Percentiles rank a stretch among this genome's conserved stretches.
These are phyloP conservation scores for Candida alai DNA, from an alignment of 805 yeast species.

Conservation along the genomic window DNA sequence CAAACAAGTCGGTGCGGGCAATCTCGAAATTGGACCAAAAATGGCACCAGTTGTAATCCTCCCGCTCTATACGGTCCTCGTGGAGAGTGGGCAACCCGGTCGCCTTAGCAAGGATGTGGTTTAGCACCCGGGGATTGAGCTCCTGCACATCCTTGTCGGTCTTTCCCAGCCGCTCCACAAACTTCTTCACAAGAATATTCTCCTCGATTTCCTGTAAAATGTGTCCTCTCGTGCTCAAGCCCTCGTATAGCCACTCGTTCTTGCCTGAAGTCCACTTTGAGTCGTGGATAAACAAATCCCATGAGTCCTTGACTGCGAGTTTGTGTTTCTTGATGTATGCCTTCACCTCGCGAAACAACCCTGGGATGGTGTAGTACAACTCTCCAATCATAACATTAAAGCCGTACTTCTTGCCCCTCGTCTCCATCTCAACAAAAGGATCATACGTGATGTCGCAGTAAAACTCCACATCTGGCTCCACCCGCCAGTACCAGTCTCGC, in stretches of 20 bases:
- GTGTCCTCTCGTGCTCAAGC: slow-evolving; percentile 15
- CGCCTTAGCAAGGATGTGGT: slow-evolving; percentile 36
- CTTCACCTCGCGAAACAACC: slow-evolving; percentile 68
- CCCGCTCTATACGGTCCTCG: slow-evolving; percentile 60
- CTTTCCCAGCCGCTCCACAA: slow-evolving; percentile 19
- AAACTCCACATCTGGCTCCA: slow-evolving; percentile 89
- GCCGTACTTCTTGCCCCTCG: slow-evolving; percentile 69
- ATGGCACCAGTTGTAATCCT: slow-evolving; percentile 76
- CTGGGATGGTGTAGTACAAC: slow-evolving; percentile 76
- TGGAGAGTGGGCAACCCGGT: slow-evolving; percentile 22
- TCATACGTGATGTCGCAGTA: slow-evolving; percentile 91
- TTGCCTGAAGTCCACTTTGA: slow-evolving; percentile 21
- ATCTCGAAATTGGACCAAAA: slow-evolving; percentile 95
- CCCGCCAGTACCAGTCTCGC: slow-evolving; percentile 93
- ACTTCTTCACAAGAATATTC: slow-evolving; percentile 21
- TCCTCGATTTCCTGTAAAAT: slow-evolving; percentile 27
- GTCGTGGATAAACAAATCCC: slow-evolving; percentile 59
- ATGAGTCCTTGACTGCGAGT: slow-evolving; percentile 55
- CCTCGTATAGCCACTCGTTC: slow-evolving; percentile 19
- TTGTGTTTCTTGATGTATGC: slow-evolving; percentile 48
- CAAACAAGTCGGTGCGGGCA: slow-evolving; percentile 75
- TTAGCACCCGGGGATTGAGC: slow-evolving; percentile 28
- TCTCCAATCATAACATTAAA: slow-evolving; percentile 80
- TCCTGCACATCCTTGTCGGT: slow-evolving; percentile 18
- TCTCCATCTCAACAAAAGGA: slow-evolving; percentile 80